Conservation (phyloP, 129 eudicot species). For the Gnaphalium uliginosum region DNA sequence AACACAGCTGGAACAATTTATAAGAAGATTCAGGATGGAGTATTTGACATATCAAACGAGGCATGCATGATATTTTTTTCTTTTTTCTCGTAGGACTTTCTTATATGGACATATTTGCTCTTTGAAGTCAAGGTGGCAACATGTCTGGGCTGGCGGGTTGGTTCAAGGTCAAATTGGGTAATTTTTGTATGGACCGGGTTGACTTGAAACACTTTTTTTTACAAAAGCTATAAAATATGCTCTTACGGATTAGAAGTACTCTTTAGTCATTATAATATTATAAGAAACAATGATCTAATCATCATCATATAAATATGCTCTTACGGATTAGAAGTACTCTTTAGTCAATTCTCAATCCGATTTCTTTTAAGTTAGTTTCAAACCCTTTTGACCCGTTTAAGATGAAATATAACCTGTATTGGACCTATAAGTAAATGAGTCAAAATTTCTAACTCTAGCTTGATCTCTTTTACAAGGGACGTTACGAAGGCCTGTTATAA, state of each 20-base stretch:
- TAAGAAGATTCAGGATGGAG: conserved; percentile 94
- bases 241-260: no score
- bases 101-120: neutral
- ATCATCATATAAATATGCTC: neutral
- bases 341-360: neutral
- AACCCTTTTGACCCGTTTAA: neutral
- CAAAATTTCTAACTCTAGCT: neutral
- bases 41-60: conserved; percentile 91
- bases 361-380: neutral
- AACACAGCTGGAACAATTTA: conserved; percentile 78
- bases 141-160: neutral
- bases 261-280: neutral
- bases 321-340: neutral
- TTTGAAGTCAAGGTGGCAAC: neutral
- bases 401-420: neutral
- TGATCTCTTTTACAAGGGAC: neutral
- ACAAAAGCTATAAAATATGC: neutral
- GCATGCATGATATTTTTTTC: conserved; percentile 22
- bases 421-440: neutral
- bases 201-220: neutral
- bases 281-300: neutral
- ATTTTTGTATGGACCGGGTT: neutral
- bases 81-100: neutral
- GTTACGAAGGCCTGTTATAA: neutral
- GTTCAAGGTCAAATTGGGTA: neutral